Evolutionary conservation across 768 basidiomycete genomes (phyloP), one percentile per base, ranked within the genome.

Genomic region (Trametes maxima): DNA sequence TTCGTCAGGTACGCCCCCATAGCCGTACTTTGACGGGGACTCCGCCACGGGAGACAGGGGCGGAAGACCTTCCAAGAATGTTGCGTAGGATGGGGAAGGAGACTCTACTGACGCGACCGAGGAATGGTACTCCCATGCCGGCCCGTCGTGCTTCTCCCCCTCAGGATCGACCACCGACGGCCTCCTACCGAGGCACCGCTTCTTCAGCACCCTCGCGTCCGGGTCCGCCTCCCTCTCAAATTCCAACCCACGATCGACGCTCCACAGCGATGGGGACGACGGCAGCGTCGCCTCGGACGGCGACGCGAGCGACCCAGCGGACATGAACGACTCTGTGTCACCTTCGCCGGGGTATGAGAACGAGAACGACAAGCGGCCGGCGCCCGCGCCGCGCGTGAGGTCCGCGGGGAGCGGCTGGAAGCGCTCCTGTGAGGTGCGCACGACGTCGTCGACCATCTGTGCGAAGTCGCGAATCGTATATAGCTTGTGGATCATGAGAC

Each of bases 401-500:
- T 33, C 50, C 7, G 49, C 25, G 7, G 54, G 36, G 52, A 88
- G 67, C 1, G 86, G 80, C 69, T 82, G 85, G 73, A 81, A 88
- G 59, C 82, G 80, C 40, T 74, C 77, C 70, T 80, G 79, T 44
- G 55, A 57, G 14, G 47, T 37, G 54, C 55, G 54, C 39, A 67
- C 49, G 45, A 67, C 64, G 46, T 63, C 59, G 49, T 65, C 58
- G 35, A 63, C 64, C 64, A 65, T 65, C 42, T 76, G 75, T 1
- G 74, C 77, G 84, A 85, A 88, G 55, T 86, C 85, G 21, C 83
- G 82, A 54, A 82, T 49, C 22, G 80, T 77, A 71, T 88, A 88
- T 12, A 88, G 75, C 69, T 85, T 83, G 74, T 88, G 84, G 58
- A 87, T 70, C 85, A 86, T 88, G 67, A 84, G 76, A 66, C 81